Conservation (phyloP, 2,329 filamentous ascomycete genomes). For the Aspergillus quadrilineatus region DNA sequence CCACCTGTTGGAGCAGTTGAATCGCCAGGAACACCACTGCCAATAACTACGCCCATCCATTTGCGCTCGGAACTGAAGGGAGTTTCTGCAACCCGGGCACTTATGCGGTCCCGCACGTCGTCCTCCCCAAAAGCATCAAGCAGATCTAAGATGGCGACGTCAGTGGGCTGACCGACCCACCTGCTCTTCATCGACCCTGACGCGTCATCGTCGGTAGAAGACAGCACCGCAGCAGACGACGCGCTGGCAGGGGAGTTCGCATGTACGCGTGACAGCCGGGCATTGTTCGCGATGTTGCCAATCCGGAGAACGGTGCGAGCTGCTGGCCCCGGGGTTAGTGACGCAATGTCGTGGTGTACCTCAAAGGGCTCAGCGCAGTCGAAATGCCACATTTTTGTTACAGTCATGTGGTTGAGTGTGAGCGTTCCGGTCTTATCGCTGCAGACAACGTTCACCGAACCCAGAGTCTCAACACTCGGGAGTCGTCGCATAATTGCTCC, state of each 20-base stretch:
- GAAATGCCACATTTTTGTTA: conserved; percentile 95
- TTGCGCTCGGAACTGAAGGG: conserved; percentile 97
- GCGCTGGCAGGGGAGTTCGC: conserved; percentile 69
- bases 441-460: conserved; percentile 99
- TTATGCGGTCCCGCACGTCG: conserved; percentile 82
- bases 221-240: conserved; percentile 75
- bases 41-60: conserved; percentile 97
- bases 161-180: conserved; percentile 95
- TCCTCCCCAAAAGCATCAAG: conserved; percentile 88
- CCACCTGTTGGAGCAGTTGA: conserved; percentile 52
- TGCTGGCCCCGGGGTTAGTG: conserved; percentile 65
- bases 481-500: conserved; percentile 94
- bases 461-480: conserved; percentile 94
- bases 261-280: conserved; percentile 70
- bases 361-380: conserved; percentile 61
- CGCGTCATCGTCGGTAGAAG: conserved; percentile 68
- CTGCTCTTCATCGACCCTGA: conserved; percentile 71
- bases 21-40: conserved; percentile 51
- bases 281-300: conserved; percentile 96
- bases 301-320: conserved; percentile 81
- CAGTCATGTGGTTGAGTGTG: conserved; percentile 98
- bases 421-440: conserved; percentile 97
- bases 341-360: conserved; percentile 54
- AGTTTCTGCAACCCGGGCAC: conserved; percentile 77
- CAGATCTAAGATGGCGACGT: conserved; percentile 94